These are phyloP conservation scores for Echium plantagineum DNA, from an alignment of 257 asterid species.

Conservation along the genomic window DNA sequence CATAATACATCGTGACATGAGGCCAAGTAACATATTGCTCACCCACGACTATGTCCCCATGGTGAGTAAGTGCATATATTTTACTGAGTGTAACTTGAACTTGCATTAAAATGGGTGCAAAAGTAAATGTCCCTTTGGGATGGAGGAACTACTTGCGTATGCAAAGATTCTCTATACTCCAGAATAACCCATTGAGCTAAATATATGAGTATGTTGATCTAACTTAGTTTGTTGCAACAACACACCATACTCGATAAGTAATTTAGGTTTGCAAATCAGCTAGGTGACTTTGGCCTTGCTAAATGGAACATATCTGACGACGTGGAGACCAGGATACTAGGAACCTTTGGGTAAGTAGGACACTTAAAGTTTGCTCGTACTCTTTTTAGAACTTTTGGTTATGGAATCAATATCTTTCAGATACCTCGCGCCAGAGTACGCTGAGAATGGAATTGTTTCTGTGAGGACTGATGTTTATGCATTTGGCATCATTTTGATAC, in stretches of 20 bases:
- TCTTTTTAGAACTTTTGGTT: neutral
- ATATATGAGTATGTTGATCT: no score
- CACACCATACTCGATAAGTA: neutral
- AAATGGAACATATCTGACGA: conserved; percentile 46
- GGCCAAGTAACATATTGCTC: conserved; percentile 69
- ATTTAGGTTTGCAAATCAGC: conserved; percentile 18
- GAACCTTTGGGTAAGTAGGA: conserved; percentile 60
- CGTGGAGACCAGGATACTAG: conserved; percentile 45
- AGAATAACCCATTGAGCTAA: no score
- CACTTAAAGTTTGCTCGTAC: neutral
- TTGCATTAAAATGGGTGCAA: no score
- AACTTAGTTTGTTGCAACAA: no score
- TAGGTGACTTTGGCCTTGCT: conserved; percentile 83
- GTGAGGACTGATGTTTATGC: conserved; percentile 65
- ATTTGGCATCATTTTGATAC: conserved; percentile 63
- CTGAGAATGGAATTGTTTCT: conserved; percentile 60
- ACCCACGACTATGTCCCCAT: conserved; percentile 76
- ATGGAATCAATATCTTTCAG: conserved; percentile 25
- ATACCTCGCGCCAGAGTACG: conserved; percentile 76
- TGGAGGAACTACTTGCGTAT: no score
- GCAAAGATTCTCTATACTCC: no score
- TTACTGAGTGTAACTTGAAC: no score
- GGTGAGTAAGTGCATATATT: conserved; percentile 21
- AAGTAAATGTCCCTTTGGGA: no score
- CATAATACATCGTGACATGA: conserved; percentile 61